Conservation (phyloP, 2,329 filamentous ascomycete species). For the Cytospora leucostoma region DNA sequence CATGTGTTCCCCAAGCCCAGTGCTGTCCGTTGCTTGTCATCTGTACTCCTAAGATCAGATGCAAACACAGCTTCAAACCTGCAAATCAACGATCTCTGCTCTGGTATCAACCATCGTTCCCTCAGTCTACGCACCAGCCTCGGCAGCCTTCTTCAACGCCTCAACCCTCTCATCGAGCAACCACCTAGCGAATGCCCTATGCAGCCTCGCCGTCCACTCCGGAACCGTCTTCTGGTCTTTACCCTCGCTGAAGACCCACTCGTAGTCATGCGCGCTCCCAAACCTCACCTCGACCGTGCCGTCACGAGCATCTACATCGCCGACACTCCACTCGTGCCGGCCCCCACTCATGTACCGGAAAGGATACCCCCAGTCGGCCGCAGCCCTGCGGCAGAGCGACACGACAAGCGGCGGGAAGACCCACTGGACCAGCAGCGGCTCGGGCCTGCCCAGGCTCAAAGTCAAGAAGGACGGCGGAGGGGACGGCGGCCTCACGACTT, state of each 20-base stretch:
- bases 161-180: constrained; percentile 16
- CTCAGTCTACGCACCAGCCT: not conserved
- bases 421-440: constrained; percentile 16
- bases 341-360: constrained; percentile 21
- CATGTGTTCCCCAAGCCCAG: no score
- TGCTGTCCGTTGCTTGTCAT: not conserved
- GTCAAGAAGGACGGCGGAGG: constrained; percentile 4
- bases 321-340: constrained; percentile 15
- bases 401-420: constrained; percentile 7
- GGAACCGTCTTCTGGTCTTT: constrained; percentile 9
- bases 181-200: constrained; percentile 16
- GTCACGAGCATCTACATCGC: not conserved
- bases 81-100: no score
- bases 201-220: constrained; percentile 9
- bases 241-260: constrained; percentile 13
- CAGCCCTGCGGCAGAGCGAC: constrained; percentile 9
- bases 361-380: constrained; percentile 18
- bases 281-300: constrained; percentile 18
- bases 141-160: not conserved
- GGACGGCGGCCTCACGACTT: constrained; percentile 15
- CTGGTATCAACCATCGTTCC: not conserved
- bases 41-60: not conserved
- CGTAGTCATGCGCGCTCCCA: constrained; percentile 16
- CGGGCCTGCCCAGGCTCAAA: constrained; percentile 2
- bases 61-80: not conserved